A percentile compares a stretch with the other conserved stretches of the same genome.
phyloP scores from a whole-genome alignment of 306 rosid species.

The Cucurbita argyrosperma region DNA sequence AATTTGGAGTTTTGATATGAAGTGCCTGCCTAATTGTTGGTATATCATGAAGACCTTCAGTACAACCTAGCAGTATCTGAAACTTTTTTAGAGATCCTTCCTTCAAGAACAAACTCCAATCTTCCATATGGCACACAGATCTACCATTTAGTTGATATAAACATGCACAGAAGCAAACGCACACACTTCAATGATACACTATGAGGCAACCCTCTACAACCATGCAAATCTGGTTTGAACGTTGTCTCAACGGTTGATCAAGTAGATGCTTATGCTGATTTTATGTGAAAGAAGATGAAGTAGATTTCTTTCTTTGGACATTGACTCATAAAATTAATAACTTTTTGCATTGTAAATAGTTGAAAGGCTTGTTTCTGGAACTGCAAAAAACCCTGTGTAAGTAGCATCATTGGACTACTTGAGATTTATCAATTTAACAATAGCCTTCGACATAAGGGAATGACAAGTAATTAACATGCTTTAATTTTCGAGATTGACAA shows the following conservation, averaged over 20 bases:
- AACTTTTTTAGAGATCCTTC: not conserved
- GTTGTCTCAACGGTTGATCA: not conserved
- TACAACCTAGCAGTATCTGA: not conserved
- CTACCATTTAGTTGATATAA: not conserved
- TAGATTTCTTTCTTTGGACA: not conserved
- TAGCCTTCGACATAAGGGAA: not conserved
- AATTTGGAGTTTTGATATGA: not conserved
- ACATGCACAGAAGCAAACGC: not conserved
- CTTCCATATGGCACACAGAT: not conserved
- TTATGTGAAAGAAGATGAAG: not conserved
- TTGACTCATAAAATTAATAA: not conserved
- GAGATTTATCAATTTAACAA: not conserved
- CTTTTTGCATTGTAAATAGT: not conserved
- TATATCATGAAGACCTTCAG: not conserved
- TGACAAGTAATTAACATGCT: not conserved
- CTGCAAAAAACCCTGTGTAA: not conserved
- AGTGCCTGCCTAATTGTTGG: not conserved
- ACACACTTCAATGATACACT: not conserved
- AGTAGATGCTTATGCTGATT: slow-evolving; percentile 2
- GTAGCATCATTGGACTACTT: not conserved
- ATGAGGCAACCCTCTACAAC: not conserved
- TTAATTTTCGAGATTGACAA: not conserved
- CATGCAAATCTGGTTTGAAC: not conserved
- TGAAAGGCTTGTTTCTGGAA: not conserved
- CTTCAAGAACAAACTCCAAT: slow-evolving; percentile 1